Evolutionary conservation across 805 yeast genomes (phyloP).

Genomic region (Ogataea populi-albae): DNA sequence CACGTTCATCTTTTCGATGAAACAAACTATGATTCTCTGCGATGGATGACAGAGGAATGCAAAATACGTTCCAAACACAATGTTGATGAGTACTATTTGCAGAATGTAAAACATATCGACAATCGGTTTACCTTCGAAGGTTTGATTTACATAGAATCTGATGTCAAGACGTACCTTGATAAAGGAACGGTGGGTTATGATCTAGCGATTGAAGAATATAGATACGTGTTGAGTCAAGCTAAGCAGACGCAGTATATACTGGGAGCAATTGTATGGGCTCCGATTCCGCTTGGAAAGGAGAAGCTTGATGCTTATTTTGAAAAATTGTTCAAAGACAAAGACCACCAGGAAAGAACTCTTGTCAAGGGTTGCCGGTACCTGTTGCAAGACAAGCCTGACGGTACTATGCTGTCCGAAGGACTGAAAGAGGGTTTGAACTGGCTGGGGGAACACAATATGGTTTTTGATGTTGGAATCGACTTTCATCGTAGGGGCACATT

Average conservation of each 20-base stretch:
- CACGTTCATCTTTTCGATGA: conserved; percentile 36
- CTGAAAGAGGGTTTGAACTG: conserved; percentile 36
- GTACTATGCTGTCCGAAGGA: conserved; percentile 29
- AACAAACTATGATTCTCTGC: conserved; percentile 14
- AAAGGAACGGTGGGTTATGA: conserved; percentile 21
- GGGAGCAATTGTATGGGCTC: conserved; percentile 44
- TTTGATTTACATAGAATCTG: conserved; percentile 36
- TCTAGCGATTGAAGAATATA: conserved; percentile 29
- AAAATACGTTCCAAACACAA: conserved; percentile 27
- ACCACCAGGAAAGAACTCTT: conserved; percentile 6
- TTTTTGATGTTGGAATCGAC: conserved; percentile 45
- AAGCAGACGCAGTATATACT: conserved; percentile 3
- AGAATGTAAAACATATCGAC: conserved; percentile 6
- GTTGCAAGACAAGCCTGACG: conserved; percentile 41
- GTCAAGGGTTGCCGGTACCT: conserved; percentile 43
- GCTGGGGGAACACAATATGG: conserved; percentile 28
- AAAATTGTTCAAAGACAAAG: conserved; percentile 12
- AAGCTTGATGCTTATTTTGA: conserved; percentile 19
- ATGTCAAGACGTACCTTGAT: conserved; percentile 22
- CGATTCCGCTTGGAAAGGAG: conserved; percentile 35
- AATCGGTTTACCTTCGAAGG: conserved; percentile 28
- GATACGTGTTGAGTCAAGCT: conserved; percentile 23
- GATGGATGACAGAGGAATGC: conserved; percentile 35
- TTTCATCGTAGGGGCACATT: conserved; percentile 35
- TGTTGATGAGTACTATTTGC: conserved; percentile 26